Percentiles rank a stretch among this genome's conserved stretches.
Evolutionary conservation across 2,329 filamentous ascomycete genomes (phyloP).

Genomic region (Hypomyces perniciosus): DNA sequence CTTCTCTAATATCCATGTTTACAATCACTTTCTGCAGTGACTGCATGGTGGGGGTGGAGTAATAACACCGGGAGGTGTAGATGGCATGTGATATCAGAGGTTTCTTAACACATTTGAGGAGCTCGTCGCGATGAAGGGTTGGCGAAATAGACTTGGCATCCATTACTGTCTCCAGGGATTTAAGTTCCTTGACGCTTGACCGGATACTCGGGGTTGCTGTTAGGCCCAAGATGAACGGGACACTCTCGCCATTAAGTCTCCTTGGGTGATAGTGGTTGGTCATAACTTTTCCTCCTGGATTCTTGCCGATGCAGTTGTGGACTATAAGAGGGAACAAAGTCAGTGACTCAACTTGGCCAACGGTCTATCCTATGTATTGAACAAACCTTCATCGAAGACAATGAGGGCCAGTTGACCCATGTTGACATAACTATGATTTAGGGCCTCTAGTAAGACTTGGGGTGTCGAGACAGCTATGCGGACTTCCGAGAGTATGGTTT

Average conservation of each 20-base stretch:
- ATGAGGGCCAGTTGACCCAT: constrained; percentile 60
- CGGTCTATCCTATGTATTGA: background rate
- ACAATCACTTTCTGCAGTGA: constrained; percentile 37
- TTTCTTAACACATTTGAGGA: constrained; percentile 62
- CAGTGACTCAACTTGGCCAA: background rate
- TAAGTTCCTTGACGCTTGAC: constrained; percentile 48
- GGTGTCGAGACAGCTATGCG: constrained; percentile 74
- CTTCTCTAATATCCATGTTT: constrained; percentile 49
- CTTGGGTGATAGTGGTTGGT: constrained; percentile 57
- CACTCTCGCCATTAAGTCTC: constrained; percentile 28
- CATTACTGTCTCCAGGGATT: constrained; percentile 61
- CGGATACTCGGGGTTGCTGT: constrained; percentile 73
- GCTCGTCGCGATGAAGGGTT: constrained; percentile 59
- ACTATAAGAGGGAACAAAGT: constrained; percentile 39
- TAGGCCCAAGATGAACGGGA: constrained; percentile 69
- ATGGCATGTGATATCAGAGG: constrained; percentile 45
- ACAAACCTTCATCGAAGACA: constrained; percentile 75
- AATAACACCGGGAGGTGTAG: constrained; percentile 22
- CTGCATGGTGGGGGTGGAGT: constrained; percentile 32
- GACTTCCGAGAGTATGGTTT: constrained; percentile 55
- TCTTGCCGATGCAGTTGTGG: constrained; percentile 63
- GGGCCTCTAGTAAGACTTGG: constrained; percentile 66
- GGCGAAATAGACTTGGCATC: constrained; percentile 66
- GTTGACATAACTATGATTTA: constrained; percentile 66
- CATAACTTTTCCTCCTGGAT: constrained; percentile 68